A percentile compares a stretch with the other conserved stretches of the same genome.
These are phyloP conservation scores for Cylindrotheca closterium DNA, from an alignment of 108 stramenopile species.

Conservation along the genomic window DNA sequence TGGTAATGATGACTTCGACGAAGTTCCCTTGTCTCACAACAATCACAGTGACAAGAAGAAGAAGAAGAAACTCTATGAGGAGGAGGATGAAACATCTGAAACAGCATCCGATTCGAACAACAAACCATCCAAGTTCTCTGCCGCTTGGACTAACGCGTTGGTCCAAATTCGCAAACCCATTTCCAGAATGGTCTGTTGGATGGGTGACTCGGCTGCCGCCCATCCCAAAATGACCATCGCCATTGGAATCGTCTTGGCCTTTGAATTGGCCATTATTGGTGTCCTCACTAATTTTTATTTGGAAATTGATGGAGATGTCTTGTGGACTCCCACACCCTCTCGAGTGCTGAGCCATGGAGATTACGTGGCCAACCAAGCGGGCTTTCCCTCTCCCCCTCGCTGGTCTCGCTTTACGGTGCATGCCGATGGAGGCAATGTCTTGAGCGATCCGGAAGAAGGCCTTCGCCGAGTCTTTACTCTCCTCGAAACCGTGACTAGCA, in stretches of 20 bases:
- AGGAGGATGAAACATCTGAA: no score
- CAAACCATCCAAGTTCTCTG: no score
- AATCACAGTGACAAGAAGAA: no score
- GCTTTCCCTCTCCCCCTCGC: slow-evolving; percentile 1
- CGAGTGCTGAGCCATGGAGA: background rate
- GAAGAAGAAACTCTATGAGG: no score
- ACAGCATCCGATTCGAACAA: no score
- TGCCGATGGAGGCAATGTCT: slow-evolving; percentile 22
- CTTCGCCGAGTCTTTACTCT: slow-evolving; percentile 8
- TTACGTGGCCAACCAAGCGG: slow-evolving; percentile 10
- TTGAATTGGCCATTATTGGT: slow-evolving; percentile 4
- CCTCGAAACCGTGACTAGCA: slow-evolving; percentile 5
- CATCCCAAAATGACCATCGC: background rate
- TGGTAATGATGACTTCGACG: no score
- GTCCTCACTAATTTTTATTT: slow-evolving; percentile 11
- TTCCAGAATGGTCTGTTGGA: no score
- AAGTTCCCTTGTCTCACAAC: no score
- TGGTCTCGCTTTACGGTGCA: slow-evolving; percentile 8
- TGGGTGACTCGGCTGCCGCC: no score
- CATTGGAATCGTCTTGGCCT: background rate
- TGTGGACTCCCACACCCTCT: slow-evolving; percentile 3
- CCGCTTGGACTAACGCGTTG: no score
- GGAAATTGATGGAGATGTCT: slow-evolving; percentile 3
- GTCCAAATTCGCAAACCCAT: no score
- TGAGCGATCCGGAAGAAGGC: slow-evolving; percentile 9